Base-by-base conservation (phyloP, 2,329 filamentous ascomycete species). In the Xylariaceae sp. region DNA sequence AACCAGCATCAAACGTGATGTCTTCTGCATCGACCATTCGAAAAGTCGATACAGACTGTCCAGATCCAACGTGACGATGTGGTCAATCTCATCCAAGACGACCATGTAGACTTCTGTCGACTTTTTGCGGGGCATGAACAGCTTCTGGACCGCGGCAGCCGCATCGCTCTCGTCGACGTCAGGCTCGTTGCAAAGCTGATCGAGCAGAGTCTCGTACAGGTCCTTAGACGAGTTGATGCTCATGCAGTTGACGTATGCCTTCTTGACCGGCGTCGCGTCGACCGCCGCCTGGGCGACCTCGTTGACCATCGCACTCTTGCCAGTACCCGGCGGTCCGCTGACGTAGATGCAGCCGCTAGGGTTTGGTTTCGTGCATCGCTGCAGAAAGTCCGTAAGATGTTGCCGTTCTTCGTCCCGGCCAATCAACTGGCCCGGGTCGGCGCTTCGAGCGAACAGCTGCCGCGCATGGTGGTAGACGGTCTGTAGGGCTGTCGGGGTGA, bases 11-110 rank as follows among this genome's bases (percentile, higher is more conserved):
- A 98, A 77, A 14, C 76, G 77, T 0, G 92, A 95, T 2, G 76
- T 75, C 43, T 79, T 79, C 42, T 86, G 77, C 51, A 98, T 67
- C 2, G 92, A 93, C 89, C 90, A 96, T 56, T 95, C 89, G 47
- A 98, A 95, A n/a, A 98, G 68, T 41, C 79, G 83, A 61, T 96
- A 95, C 11, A 98, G 68, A 35, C 92, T 82, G 47, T 93, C 87
- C 38, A 92, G 67, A 47, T 95, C 90, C 43, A 94, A 69, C 2
- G 85, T 90, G 25, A 98, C 70, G 31, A 98, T 79, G 52, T 94
- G 85, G 52, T 98, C 92, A 39, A 98, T 90, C 62, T 98, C 92
- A 52, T 98, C 92, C 37, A 98, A 67, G 2, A 87, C 83, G 19
- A 98, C 77, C n/a, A 96, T 58, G 52, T 83, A 93, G 10, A 84